A percentile compares a stretch with the other conserved stretches of the same genome.
These are phyloP conservation scores for Sporothrix brasiliensis DNA, from an alignment of 2,329 filamentous ascomycete species.

Conservation along the genomic window DNA sequence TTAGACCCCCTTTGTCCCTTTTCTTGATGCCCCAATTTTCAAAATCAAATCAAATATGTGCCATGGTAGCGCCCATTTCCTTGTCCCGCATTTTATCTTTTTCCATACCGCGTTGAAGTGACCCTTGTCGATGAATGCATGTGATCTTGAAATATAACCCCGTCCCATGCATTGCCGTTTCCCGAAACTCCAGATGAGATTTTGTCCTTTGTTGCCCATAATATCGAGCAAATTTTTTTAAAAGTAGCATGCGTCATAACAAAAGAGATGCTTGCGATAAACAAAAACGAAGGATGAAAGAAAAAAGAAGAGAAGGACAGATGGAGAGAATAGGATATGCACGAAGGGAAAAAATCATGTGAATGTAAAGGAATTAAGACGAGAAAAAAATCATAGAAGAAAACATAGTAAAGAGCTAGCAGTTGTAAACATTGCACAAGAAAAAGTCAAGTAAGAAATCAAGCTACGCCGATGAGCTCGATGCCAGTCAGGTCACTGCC, in stretches of 20 bases:
- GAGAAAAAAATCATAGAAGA: neutral
- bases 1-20: constrained; percentile 1
- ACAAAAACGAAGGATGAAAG: neutral
- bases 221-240: no score
- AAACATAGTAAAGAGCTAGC: neutral
- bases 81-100: neutral
- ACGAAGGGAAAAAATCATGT: no score
- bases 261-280: neutral
- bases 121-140: no score
- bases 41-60: no score
- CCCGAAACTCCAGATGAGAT: neutral
- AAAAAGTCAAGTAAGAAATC: neutral
- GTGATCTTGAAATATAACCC: neutral
- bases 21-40: constrained; percentile 2
- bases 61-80: no score
- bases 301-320: neutral
- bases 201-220: no score
- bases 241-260: no score
- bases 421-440: no score
- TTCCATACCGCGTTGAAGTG: neutral
- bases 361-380: neutral
- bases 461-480: neutral
- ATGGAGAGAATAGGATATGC: neutral
- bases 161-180: constrained; percentile 1
- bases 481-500: constrained; percentile 6